A percentile compares a stretch with the other conserved stretches of the same genome.
Evolutionary conservation across 495 filamentous ascomycete genomes (phyloP).

Genomic region (Neurospora sublineolata): DNA sequence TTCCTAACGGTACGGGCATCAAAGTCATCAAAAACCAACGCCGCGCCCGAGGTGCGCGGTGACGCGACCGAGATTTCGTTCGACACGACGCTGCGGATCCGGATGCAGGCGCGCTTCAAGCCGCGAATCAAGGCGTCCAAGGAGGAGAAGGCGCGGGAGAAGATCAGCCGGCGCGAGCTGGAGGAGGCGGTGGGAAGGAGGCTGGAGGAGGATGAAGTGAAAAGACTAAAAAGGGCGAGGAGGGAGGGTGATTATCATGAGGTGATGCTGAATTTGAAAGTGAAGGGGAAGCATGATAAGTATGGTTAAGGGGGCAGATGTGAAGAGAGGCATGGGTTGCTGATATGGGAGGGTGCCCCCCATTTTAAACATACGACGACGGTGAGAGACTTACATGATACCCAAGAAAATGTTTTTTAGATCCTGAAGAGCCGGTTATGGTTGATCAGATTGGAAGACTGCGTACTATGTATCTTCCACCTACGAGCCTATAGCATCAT

Average conservation of each 20-base stretch:
- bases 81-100: conserved; percentile 66
- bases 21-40: conserved; percentile 26
- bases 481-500: neutral
- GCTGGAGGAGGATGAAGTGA: conserved; percentile 78
- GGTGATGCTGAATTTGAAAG: conserved; percentile 72
- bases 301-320: conserved; percentile 32
- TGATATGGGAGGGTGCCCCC: neutral
- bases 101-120: conserved; percentile 94
- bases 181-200: conserved; percentile 68
- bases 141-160: conserved; percentile 68
- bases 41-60: conserved; percentile 55
- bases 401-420: neutral
- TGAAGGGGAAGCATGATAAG: conserved; percentile 96
- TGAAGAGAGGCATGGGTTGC: neutral
- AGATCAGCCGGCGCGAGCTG: conserved; percentile 77
- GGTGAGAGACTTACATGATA: neutral
- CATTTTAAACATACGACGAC: neutral
- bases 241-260: conserved; percentile 88
- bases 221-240: conserved; percentile 67
- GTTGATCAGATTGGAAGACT: neutral
- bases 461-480: neutral
- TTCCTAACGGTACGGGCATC: conserved; percentile 46
- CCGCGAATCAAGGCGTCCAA: conserved; percentile 64
- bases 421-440: neutral
- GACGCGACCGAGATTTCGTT: conserved; percentile 63